A percentile compares a stretch with the other conserved stretches of the same genome.
phyloP scores from a whole-genome alignment of 805 yeast species.

The Cyberlindnera saturnus region DNA sequence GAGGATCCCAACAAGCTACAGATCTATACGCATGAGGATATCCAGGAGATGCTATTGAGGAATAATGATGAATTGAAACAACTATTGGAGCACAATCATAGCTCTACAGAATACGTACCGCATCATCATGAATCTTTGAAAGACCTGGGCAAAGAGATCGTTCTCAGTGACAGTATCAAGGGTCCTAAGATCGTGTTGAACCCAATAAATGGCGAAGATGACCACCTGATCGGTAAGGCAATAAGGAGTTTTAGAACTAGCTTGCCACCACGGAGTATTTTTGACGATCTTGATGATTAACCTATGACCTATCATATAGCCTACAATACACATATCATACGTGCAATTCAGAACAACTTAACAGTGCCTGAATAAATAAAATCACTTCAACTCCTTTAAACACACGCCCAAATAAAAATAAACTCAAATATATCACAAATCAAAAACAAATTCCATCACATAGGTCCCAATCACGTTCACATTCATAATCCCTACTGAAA shows the following conservation, averaged over 20 bases:
- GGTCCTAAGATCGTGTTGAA: constrained; percentile 22
- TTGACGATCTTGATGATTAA: constrained; percentile 24
- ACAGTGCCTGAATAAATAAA: no score
- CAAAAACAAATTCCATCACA: no score
- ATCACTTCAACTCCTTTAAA: no score
- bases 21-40: constrained; percentile 22
- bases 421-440: no score
- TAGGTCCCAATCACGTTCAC: no score
- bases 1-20: constrained; percentile 29
- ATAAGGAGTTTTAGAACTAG: constrained; percentile 26
- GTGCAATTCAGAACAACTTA: no score
- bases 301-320: neutral
- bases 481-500: no score
- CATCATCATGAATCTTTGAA: neutral
- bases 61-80: constrained; percentile 16
- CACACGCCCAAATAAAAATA: no score
- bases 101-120: constrained; percentile 6
- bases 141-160: constrained; percentile 17
- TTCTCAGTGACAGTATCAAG: constrained; percentile 17
- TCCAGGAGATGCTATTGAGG: constrained; percentile 15
- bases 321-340: no score
- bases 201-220: constrained; percentile 22
- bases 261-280: constrained; percentile 33
- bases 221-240: constrained; percentile 20
- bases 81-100: constrained; percentile 9